These are phyloP conservation scores for Plasmopara viticola DNA, from an alignment of 352 stramenopile species.

Conservation along the genomic window DNA sequence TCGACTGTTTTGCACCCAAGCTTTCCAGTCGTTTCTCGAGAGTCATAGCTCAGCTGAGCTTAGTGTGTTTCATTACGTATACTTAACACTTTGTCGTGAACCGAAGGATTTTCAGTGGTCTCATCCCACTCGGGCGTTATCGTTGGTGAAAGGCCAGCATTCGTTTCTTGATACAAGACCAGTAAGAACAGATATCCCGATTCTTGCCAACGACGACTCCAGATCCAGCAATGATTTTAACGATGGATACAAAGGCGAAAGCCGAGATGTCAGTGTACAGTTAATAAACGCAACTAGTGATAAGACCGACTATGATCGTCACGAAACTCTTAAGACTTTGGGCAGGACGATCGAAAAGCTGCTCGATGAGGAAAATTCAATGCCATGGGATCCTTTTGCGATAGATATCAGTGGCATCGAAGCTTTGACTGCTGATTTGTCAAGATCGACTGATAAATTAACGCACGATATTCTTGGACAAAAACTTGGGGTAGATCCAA, in stretches of 20 bases:
- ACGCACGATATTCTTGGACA: constrained; percentile 24
- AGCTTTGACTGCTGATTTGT: constrained; percentile 4
- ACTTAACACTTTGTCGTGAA: constrained; percentile 47
- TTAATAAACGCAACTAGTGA: not conserved
- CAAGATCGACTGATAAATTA: constrained; percentile 1
- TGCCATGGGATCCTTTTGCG: constrained; percentile 23
- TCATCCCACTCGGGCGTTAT: constrained; percentile 26
- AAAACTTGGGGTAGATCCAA: constrained; percentile 31
- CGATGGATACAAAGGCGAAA: not conserved
- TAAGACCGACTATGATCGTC: not conserved
- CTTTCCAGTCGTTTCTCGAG: constrained; percentile 78
- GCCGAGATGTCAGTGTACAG: not conserved
- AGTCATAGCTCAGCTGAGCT: constrained; percentile 65
- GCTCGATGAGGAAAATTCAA: constrained; percentile 14
- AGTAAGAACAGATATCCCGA: constrained; percentile 18
- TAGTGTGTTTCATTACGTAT: constrained; percentile 73
- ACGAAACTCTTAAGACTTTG: constrained; percentile 12
- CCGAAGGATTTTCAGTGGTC: constrained; percentile 51
- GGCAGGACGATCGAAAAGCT: constrained; percentile 31
- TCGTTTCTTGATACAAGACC: constrained; percentile 14
- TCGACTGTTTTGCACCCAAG: constrained; percentile 61
- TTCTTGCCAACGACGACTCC: constrained; percentile 13
- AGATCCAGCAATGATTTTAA: not conserved
- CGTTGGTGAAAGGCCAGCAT: constrained; percentile 20
- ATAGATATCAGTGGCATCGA: constrained; percentile 19